Evolutionary conservation across 2,329 filamentous ascomycete genomes (phyloP), one percentile per base, ranked within the genome.

Genomic region (Colletotrichum sp.): DNA sequence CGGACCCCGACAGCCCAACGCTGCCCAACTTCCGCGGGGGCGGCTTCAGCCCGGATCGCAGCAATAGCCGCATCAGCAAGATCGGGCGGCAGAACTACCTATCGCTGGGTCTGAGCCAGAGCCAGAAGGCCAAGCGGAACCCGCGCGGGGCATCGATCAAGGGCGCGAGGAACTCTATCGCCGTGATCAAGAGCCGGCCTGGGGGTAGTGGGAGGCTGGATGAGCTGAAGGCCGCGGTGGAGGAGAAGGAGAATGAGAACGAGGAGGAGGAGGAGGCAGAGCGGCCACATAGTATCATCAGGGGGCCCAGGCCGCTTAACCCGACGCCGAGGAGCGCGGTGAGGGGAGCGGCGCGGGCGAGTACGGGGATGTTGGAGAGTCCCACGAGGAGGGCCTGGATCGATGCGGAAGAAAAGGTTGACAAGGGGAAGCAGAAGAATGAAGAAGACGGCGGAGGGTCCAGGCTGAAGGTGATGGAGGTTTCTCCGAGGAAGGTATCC

Each of bases 11-110:
- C 12, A 87, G 85, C 55, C 84, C 86, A 3, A 86, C 85, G 10
- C 77, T 88, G 21, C 84, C 85, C 1, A 80, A 78, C 0, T 79
- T 87, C 18, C 78, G 86, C 28, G 84, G 84, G 59, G 85, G 85
- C 26, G 84, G 82, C 48, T 85, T 84, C 75, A 83, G 85, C 6
- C 85, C 84, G 4, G 80, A 81, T 14, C 77, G 81, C n/a, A 79
- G 80, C 8, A 82, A 81, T n/a, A 78, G 79, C 14, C 80, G 79
- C 24, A 80, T 78, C 62, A 86, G 69, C 66, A 77, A 75, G 43
- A 76, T 83, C 10, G 86, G 87, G 1, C 84, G 82, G 26, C 84
- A 83, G 71, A 87, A 90, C 70, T 90, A 90, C 76, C 84, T 89
- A 55, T 74, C 74, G 9, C 13, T 76, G 12, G 74, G 74, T 3